Base-by-base conservation (phyloP, 2,329 filamentous ascomycete species). In the Aspergillus sp. region DNA sequence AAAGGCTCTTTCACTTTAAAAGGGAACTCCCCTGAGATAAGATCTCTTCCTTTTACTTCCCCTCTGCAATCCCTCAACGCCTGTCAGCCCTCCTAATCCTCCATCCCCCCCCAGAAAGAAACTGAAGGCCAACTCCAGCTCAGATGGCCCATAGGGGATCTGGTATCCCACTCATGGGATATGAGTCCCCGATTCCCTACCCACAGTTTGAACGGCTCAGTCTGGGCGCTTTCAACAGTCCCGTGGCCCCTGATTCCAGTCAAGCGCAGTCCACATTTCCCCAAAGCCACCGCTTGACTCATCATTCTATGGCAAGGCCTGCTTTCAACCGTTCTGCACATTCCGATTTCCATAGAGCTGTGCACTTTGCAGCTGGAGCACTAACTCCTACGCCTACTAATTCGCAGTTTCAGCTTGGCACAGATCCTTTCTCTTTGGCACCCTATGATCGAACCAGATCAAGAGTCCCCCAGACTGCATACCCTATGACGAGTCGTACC, bases 401-500 rank as follows among this genome's bases (percentile, higher is more conserved):
- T 47, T 4, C 4, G 9, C 45, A 24, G 45, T 47, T 11, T 47
- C 45, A 22, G 9, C 20, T 47, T 47, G 7, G 18, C 10, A 20
- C 45, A 22, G 18, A 24, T 20, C 22, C 45, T 47, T 24, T 20
- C 9, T 24, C 6, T 16, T 12, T 12, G 12, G 20, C 10, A 11
- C 22, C 45, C 20, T 47, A 47, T 24, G 45, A 12, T 20, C 49
- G 42, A n/a, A 18, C 47, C 32, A 29, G 18, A 14, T 51, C 29
- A 42, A 50, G 31, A n/a, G 47, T 54, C 53, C 24, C 31, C 2
- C 52, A 53, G 32, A 50, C 55, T 52, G 11, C 55, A 5, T 58
- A 58, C 6, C 60, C 60, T 36, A 18, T 46, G n/a, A 49, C 32
- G 12, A 50, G 31, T 11, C 55, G 59, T 32, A 22, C 49, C 55